Base-by-base conservation (phyloP, 805 yeast genomes). In the Barnettozyma salicaria region DNA sequence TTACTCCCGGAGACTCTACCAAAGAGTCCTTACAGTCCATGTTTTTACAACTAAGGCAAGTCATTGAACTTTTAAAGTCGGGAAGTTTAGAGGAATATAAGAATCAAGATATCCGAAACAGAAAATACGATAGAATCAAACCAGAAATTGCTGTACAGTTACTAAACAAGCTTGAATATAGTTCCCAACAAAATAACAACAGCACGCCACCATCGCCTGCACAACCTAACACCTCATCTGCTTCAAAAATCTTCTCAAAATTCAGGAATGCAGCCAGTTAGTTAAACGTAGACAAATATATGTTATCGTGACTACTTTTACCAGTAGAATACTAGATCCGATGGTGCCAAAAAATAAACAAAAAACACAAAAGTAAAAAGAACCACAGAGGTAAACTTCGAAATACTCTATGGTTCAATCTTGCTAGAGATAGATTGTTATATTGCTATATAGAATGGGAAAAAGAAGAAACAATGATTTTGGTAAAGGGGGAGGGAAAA, bases 1-100 rank as follows among this genome's bases (percentile, higher is more conserved):
- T 31, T 6, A 34, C 46, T 6, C 40, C 47, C 30, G 19, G 32
- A 11, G 48, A 40, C 4, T 40, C 42, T 16, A 53, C 59, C 28
- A 54, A 58, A 19, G 73, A 70, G 29, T 76, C 85, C 1, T 61
- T 85, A 30, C 77, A 78, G 41, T 76, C 87, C 8, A 82, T 90
- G 32, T 82, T 87, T 47, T 68, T 77, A 6, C 92, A 84, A 50
- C 69, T 89, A 39, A 72, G 88, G 45, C 97, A 90, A 61, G 74
- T 82, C 39, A 76, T 90, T 20, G 80, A 80, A 43, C 61, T 90
- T 41, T 63, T 92, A 46, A 70, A 75, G 46, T 67, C 72, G 17
- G 85, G 83, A 11, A 72, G 74, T 43, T 62, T 73, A 40, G 84
- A 78, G 20, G 82, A 74, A 26, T 87, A 78, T 58, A 70, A 66